phyloP scores from a whole-genome alignment of 768 basidiomycete genomes.

The Dacryopinax primogenitus region DNA sequence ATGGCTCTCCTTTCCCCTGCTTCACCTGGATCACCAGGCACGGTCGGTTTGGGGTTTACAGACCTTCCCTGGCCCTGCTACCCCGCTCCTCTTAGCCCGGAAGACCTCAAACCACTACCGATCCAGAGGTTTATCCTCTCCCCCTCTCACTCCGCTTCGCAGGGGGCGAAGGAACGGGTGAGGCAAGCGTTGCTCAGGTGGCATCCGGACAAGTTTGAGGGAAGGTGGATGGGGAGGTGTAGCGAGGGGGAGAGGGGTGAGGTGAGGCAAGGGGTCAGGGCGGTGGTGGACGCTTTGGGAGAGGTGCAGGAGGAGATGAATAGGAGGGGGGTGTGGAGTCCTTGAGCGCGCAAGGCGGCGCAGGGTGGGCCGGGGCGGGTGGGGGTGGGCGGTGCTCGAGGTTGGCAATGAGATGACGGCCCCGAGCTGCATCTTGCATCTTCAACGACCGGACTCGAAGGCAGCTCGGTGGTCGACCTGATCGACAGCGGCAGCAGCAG shows the following conservation, averaged over 20 bases:
- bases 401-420: neutral
- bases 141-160: slow-evolving; percentile 8
- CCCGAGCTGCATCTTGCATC: too few species aligned
- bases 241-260: neutral
- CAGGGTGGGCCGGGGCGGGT: too few species aligned
- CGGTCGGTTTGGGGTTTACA: neutral
- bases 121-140: slow-evolving; percentile 12
- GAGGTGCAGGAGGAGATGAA: slow-evolving; percentile 8
- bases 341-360: neutral
- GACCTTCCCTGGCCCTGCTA: slow-evolving; percentile 12
- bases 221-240: slow-evolving; percentile 7
- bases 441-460: too few species aligned
- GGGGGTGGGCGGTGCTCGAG: too few species aligned
- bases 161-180: slow-evolving; percentile 9
- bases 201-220: slow-evolving; percentile 15
- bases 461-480: too few species aligned
- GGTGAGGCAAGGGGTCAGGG: slow-evolving; percentile 3
- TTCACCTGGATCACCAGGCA: neutral
- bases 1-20: neutral
- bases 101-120: neutral
- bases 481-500: too few species aligned
- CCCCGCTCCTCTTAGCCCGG: neutral
- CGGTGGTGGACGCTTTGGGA: slow-evolving; percentile 4
- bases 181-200: slow-evolving; percentile 10
- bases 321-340: slow-evolving; percentile 1